Conservation (phyloP, 768 basidiomycete species). For the Phanerodontia chrysosporium region DNA sequence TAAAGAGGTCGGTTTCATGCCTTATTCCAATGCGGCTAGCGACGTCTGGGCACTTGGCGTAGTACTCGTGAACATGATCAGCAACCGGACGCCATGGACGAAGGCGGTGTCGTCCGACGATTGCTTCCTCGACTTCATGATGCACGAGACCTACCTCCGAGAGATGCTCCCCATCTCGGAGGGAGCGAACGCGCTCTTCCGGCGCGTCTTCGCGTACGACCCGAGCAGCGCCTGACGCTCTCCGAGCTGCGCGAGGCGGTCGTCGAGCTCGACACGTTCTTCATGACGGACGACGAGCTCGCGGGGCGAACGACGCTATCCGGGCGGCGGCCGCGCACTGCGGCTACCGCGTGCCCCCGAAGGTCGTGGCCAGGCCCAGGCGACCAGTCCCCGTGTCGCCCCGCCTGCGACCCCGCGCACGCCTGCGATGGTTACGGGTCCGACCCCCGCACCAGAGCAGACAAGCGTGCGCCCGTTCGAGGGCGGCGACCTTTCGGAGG, state of each 20-base stretch:
- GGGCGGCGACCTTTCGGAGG: conserved; percentile 1
- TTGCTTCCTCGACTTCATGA: conserved; percentile 60
- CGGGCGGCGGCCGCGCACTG: conserved; percentile 7
- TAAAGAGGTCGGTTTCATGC: conserved; percentile 36
- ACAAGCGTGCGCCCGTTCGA: not conserved
- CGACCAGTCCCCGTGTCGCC: not conserved
- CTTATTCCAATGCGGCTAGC: conserved; percentile 57
- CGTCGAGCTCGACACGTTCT: conserved; percentile 24
- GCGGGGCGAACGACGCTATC: not conserved
- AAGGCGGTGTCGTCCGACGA: conserved; percentile 63
- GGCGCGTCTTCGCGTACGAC: conserved; percentile 34
- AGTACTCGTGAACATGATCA: conserved; percentile 80
- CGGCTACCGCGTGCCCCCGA: not conserved
- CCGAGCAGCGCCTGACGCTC: conserved; percentile 16
- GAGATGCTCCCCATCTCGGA: conserved; percentile 70
- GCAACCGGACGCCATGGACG: conserved; percentile 75
- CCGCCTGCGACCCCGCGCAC: not conserved
- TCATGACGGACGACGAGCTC: conserved; percentile 16
- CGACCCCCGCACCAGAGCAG: not conserved
- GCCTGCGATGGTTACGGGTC: not conserved
- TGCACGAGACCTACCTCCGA: conserved; percentile 59
- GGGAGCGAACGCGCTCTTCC: conserved; percentile 61
- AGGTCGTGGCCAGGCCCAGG: not conserved
- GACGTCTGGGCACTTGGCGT: conserved; percentile 77
- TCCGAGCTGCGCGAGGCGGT: conserved; percentile 18